Base-by-base conservation (phyloP, 805 yeast species). In the Zygosaccharomyces pseudorouxii region DNA sequence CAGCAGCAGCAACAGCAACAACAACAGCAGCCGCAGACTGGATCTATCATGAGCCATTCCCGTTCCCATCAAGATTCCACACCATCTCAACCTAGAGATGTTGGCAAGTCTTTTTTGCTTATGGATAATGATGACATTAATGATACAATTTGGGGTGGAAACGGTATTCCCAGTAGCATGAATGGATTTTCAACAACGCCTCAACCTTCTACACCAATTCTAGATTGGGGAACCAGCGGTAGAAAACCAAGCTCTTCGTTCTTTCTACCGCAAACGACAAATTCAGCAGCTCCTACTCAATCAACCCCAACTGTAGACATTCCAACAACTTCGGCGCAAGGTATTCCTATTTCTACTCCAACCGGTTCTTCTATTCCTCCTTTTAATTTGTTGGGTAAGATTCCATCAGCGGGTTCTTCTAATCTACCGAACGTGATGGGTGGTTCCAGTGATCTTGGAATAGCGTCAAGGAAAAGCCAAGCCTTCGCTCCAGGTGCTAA, bases 61-160 rank as follows among this genome's bases (percentile, higher is more conserved):
- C 51, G 48, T n/a, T 45, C 54, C 4, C 50, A 48, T 36, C 54
- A 48, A 20, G 54, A 48, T 14, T 10, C 38, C 5, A 44, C 56
- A 16, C 53, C 58, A 4, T 36, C 54, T 7, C 60, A 53, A 35
- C 47, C 66, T 14, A 65, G 65, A 48, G 73, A 70, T 37, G 61
- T 63, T 37, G 76, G 78, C 1, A 73, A 70, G 54, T 71, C 76
- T 1, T 59, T 71, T 41, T 53, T 73, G 23, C 51, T 72, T 42
- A 66, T 72, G 73, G 77, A 73, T 48, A 62, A 59, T 42, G 68
- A 63, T 48, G 68, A 63, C 29, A 61, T 63, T 23, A 65, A 63
- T 48, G 69, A 65, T 44, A 64, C 60, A 45, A 64, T 65, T 27
- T 65, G 70, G 70, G 67, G 68, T 2, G 55, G 67, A 2, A 63